Percentiles rank a stretch among this genome's conserved stretches.
These are phyloP conservation scores for Sporisorium exsertum DNA, from an alignment of 1,284 basidiomycete genomes.

Conservation along the genomic window DNA sequence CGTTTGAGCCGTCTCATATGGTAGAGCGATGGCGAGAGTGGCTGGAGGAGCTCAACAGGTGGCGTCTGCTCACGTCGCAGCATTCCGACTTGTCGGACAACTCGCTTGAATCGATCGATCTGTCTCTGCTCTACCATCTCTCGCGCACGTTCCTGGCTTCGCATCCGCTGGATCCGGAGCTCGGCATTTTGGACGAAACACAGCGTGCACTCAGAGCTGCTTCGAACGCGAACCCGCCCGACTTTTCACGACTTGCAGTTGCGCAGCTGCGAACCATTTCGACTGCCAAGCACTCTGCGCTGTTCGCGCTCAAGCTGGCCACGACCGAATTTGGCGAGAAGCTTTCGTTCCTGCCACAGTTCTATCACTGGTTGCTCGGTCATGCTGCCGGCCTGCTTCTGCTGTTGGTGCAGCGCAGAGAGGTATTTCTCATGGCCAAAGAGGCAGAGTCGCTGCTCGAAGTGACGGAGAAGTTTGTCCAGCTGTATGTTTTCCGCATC, in stretches of 20 bases:
- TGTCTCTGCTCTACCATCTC: constrained; percentile 50
- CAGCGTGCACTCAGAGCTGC: constrained; percentile 34
- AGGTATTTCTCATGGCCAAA: constrained; percentile 50
- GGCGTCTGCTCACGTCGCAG: constrained; percentile 49
- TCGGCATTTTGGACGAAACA: constrained; percentile 48
- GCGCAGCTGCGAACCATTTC: constrained; percentile 53
- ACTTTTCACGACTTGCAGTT: constrained; percentile 39
- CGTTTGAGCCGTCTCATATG: constrained; percentile 31
- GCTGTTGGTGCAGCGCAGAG: constrained; percentile 39
- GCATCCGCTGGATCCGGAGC: constrained; percentile 46
- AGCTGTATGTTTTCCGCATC: constrained; percentile 52
- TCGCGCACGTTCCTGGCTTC: constrained; percentile 50
- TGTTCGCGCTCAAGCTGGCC: constrained; percentile 53
- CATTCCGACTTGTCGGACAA: constrained; percentile 46
- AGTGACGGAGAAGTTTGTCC: constrained; percentile 46
- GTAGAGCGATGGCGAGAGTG: constrained; percentile 51
- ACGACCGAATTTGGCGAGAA: constrained; percentile 56
- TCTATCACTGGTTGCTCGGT: constrained; percentile 61
- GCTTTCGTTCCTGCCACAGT: constrained; percentile 53
- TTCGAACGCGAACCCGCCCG: constrained; percentile 31
- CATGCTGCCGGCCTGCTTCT: constrained; percentile 58
- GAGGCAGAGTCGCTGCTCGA: constrained; percentile 48
- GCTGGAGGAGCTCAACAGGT: constrained; percentile 52
- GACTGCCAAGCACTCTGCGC: constrained; percentile 51
- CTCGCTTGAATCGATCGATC: constrained; percentile 39